A percentile compares a stretch with the other conserved stretches of the same genome.
Evolutionary conservation across 2,329 filamentous ascomycete species (phyloP).

Genomic region (Aspergillus intermedius): DNA sequence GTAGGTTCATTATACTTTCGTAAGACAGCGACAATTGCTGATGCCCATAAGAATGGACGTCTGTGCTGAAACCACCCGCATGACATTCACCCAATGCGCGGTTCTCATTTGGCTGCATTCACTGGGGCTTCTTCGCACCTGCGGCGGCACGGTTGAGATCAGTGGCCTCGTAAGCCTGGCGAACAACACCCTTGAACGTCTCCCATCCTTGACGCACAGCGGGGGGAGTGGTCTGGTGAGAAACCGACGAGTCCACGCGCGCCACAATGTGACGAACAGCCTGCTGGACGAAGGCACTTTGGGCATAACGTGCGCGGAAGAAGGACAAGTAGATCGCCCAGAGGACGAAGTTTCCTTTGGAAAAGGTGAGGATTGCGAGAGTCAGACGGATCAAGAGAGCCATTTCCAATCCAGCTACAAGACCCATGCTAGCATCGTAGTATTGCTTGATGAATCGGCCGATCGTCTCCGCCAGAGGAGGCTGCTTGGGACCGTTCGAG

Average conservation of each 20-base stretch:
- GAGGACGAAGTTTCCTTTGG: slow-evolving; percentile 84
- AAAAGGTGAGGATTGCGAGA: slow-evolving; percentile 76
- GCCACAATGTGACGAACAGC: slow-evolving; percentile 67
- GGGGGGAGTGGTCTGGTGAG: slow-evolving; percentile 81
- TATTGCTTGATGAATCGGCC: slow-evolving; percentile 95
- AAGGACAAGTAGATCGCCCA: slow-evolving; percentile 82
- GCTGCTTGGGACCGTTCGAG: slow-evolving; percentile 45
- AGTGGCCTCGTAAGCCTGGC: slow-evolving; percentile 71
- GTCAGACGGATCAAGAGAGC: slow-evolving; percentile 77
- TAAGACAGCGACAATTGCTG: background rate
- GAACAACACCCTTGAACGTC: slow-evolving; percentile 62
- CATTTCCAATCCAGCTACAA: slow-evolving; percentile 86
- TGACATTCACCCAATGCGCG: background rate
- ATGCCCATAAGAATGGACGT: background rate
- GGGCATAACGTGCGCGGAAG: slow-evolving; percentile 79
- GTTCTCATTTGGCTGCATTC: slow-evolving; percentile 14
- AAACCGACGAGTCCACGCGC: slow-evolving; percentile 72
- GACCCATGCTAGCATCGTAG: slow-evolving; percentile 92
- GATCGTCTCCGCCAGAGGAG: slow-evolving; percentile 71
- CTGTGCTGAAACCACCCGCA: background rate
- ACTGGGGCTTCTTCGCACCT: slow-evolving; percentile 44
- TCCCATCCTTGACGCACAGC: slow-evolving; percentile 74
- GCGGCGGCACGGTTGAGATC: slow-evolving; percentile 62
- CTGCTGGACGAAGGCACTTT: slow-evolving; percentile 88
- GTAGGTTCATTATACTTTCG: background rate